These are phyloP conservation scores for Colletotrichum cordylinicola DNA, from an alignment of 2,329 filamentous ascomycete species.

Conservation along the genomic window DNA sequence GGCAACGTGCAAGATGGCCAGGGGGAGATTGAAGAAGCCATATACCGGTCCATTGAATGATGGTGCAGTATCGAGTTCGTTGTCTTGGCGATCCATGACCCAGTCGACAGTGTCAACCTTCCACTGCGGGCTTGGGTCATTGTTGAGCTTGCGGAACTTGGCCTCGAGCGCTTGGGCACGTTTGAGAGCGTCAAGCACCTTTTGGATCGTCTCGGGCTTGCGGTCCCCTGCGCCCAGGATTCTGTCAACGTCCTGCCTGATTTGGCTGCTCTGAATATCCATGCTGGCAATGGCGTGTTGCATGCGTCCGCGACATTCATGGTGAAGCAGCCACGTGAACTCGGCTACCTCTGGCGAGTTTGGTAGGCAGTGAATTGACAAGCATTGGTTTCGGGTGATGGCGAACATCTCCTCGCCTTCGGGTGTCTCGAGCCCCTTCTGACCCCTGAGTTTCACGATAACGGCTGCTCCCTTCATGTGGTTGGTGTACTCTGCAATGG, in stretches of 20 bases:
- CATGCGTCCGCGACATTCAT: conserved; percentile 22
- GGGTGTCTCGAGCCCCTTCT: conserved; percentile 20
- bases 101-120: conserved; percentile 16
- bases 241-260: conserved; percentile 25
- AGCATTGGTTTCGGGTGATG: conserved; percentile 26
- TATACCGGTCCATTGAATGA: conserved; percentile 22
- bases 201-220: conserved; percentile 17
- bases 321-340: conserved; percentile 25
- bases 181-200: conserved; percentile 17
- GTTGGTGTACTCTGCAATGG: conserved; percentile 24
- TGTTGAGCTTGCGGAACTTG: conserved; percentile 20
- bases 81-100: conserved; percentile 13
- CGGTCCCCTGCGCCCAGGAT: conserved; percentile 6
- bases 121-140: conserved; percentile 22
- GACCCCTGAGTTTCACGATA: conserved; percentile 25
- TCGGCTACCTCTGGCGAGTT: conserved; percentile 22
- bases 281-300: conserved; percentile 25
- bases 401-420: conserved; percentile 27
- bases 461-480: conserved; percentile 28
- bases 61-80: conserved; percentile 9
- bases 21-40: conserved; percentile 24
- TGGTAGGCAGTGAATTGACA: conserved; percentile 25
- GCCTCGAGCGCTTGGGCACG: conserved; percentile 18
- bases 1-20: conserved; percentile 24
- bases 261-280: conserved; percentile 24